Percentiles rank a stretch among this genome's conserved stretches.
Evolutionary conservation across 2,329 filamentous ascomycete genomes (phyloP).

Genomic region (Lachnellula subtilissima): DNA sequence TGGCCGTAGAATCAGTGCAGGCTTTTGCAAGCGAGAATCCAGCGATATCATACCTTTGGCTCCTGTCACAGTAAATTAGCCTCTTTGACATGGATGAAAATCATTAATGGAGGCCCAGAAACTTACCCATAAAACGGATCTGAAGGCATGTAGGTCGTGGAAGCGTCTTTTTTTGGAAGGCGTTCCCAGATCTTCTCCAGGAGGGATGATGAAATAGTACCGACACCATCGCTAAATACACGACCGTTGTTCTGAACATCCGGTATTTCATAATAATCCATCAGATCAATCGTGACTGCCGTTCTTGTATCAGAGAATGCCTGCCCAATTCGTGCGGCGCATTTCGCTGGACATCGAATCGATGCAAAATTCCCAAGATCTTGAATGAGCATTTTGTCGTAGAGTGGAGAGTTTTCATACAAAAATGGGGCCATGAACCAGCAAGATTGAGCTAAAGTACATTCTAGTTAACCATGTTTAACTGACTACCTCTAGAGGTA

Average conservation of each 20-base stretch:
- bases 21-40: slow-evolving; percentile 55
- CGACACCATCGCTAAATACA: slow-evolving; percentile 76
- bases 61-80: slow-evolving; percentile 34
- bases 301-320: slow-evolving; percentile 72
- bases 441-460: slow-evolving; percentile 52
- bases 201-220: slow-evolving; percentile 61
- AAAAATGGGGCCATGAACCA: slow-evolving; percentile 58
- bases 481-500: no score
- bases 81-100: no score
- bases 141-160: slow-evolving; percentile 63
- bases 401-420: slow-evolving; percentile 27
- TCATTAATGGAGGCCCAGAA: no score
- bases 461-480: background rate
- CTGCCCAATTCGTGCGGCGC: slow-evolving; percentile 55
- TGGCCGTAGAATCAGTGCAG: slow-evolving; percentile 55
- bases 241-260: slow-evolving; percentile 52
- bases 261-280: slow-evolving; percentile 34
- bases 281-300: slow-evolving; percentile 46
- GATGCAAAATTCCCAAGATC: slow-evolving; percentile 44
- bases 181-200: slow-evolving; percentile 54
- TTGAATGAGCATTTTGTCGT: slow-evolving; percentile 38
- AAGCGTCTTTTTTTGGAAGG: slow-evolving; percentile 41
- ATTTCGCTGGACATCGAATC: slow-evolving; percentile 52
- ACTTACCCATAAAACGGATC: slow-evolving; percentile 60
- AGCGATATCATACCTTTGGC: slow-evolving; percentile 76